Conservation (phyloP, 768 basidiomycete species). For the Tricholomella constricta region DNA sequence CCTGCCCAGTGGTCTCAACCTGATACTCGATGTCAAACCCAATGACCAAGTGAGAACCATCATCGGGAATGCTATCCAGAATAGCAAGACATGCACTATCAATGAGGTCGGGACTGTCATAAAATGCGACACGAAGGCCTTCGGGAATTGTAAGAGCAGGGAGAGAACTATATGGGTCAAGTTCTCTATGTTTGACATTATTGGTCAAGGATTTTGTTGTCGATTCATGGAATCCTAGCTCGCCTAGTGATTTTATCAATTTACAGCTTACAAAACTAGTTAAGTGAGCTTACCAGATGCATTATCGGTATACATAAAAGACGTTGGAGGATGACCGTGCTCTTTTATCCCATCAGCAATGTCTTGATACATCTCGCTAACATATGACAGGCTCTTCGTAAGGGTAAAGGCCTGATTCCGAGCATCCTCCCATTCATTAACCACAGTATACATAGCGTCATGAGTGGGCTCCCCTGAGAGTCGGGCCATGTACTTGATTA, state of each 20-base stretch:
- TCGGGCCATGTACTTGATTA: background rate
- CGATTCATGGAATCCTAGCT: conserved; percentile 8
- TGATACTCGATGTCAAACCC: conserved; percentile 6
- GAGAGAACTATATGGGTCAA: background rate
- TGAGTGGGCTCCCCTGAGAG: background rate
- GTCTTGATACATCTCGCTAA: conserved; percentile 5
- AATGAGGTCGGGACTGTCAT: conserved; percentile 3
- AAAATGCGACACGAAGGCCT: background rate
- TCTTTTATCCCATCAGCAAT: background rate
- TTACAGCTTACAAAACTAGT: background rate
- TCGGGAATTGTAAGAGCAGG: background rate
- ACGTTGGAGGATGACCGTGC: background rate
- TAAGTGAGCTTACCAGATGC: background rate
- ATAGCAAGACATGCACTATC: conserved; percentile 3
- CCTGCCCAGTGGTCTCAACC: background rate
- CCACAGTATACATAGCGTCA: conserved; percentile 1
- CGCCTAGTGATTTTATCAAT: background rate
- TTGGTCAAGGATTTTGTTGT: background rate
- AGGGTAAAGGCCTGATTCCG: conserved; percentile 3
- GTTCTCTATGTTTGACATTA: background rate
- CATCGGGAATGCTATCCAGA: background rate
- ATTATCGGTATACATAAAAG: conserved; percentile 3
- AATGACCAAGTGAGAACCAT: conserved; percentile 1
- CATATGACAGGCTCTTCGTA: conserved; percentile 4
- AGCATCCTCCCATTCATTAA: conserved; percentile 7